Conservation (phyloP, 2,329 filamentous ascomycete species). For the Aspergillus aculeatus region DNA sequence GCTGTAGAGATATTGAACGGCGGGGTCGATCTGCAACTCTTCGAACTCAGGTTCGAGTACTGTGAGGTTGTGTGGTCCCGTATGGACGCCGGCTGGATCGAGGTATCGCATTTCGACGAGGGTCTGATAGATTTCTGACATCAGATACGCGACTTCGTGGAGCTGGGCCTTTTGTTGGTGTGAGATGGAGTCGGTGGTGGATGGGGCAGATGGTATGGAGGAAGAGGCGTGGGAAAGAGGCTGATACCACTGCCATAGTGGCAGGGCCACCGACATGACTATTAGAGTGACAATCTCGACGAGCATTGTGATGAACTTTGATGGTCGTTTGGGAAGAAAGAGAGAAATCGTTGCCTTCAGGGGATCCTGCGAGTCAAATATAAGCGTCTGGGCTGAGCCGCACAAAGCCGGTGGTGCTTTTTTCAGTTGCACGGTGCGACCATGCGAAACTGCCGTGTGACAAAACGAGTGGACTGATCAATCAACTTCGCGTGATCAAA, state of each 20-base stretch:
- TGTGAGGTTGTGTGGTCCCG: conserved; percentile 8
- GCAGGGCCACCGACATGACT: neutral
- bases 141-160: conserved; percentile 26
- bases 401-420: neutral
- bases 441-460: neutral
- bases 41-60: conserved; percentile 16
- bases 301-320: neutral
- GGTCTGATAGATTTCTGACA: conserved; percentile 31
- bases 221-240: neutral
- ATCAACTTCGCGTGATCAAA: neutral
- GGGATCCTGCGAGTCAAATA: neutral
- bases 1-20: conserved; percentile 14
- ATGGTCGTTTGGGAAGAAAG: neutral
- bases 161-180: conserved; percentile 13
- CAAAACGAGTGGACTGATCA: neutral
- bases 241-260: neutral
- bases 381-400: neutral
- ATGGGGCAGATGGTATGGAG: neutral
- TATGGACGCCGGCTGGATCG: conserved; percentile 9
- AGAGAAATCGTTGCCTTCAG: neutral
- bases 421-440: neutral
- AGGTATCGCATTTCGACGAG: conserved; percentile 30
- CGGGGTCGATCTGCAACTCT: conserved; percentile 1
- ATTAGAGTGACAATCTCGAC: neutral
- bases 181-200: neutral